Evolutionary conservation across 1,139 yeast species (phyloP).

Genomic region (Yamadazyma taylorii): DNA sequence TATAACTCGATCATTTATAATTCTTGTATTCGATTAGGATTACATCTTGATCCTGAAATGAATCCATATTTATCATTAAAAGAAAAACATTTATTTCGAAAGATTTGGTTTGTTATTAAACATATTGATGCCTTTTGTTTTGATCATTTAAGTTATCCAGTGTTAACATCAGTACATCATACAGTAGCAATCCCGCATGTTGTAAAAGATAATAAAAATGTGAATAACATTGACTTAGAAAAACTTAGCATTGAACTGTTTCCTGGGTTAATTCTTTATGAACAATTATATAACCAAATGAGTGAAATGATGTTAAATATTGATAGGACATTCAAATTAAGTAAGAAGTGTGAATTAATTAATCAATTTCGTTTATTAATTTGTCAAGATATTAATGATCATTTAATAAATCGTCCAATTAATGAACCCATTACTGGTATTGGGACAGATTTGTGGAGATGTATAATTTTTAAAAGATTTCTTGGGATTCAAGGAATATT

Average conservation of each 20-base stretch:
- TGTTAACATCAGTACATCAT: not conserved
- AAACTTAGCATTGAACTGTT: not conserved
- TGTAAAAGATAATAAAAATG: not conserved
- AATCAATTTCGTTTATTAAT: not conserved
- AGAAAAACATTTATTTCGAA: constrained; percentile 1
- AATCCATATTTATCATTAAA: not conserved
- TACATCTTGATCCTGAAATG: constrained; percentile 1
- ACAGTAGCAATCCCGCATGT: not conserved
- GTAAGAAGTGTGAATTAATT: not conserved
- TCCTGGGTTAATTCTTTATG: not conserved
- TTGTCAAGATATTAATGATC: not conserved
- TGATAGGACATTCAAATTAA: not conserved
- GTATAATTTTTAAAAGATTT: not conserved
- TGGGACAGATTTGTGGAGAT: not conserved
- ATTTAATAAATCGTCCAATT: not conserved
- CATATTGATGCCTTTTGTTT: not conserved
- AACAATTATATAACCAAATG: not conserved
- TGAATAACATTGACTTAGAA: not conserved
- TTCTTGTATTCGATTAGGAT: not conserved
- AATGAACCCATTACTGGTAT: not conserved
- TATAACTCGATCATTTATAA: not conserved
- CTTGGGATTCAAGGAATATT: not conserved
- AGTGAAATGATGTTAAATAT: not conserved
- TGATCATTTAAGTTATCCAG: not conserved
- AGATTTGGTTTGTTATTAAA: not conserved